phyloP scores from a whole-genome alignment of 1,139 yeast species.

The Saccharomyces pastorianus region DNA sequence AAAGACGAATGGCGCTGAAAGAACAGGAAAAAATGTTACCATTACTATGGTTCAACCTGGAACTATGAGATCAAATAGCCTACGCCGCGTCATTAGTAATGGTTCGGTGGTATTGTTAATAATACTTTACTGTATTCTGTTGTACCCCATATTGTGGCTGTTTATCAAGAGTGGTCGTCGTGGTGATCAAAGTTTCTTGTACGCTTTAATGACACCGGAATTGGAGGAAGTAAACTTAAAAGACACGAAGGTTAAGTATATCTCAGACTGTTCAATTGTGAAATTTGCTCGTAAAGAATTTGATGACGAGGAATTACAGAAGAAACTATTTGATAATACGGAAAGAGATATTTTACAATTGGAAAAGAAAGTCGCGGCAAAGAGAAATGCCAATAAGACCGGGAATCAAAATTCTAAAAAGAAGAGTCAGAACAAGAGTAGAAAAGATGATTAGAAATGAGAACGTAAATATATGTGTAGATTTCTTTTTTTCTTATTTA shows the following conservation, averaged over 20 bases:
- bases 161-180: constrained; percentile 63
- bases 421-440: constrained; percentile 19
- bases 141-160: constrained; percentile 79
- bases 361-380: constrained; percentile 66
- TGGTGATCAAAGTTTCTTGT: constrained; percentile 74
- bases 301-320: constrained; percentile 52
- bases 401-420: constrained; percentile 30
- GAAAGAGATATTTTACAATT: constrained; percentile 46
- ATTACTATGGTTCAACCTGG: constrained; percentile 88
- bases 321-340: constrained; percentile 54
- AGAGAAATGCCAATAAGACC: constrained; percentile 41
- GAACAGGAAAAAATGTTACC: constrained; percentile 65
- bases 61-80: constrained; percentile 76
- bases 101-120: constrained; percentile 69
- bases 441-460: background rate
- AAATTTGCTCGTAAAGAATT: constrained; percentile 57
- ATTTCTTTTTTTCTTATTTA: background rate
- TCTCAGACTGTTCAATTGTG: constrained; percentile 64
- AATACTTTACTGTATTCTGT: constrained; percentile 46
- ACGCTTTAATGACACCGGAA: constrained; percentile 66
- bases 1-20: constrained; percentile 38
- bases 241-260: constrained; percentile 56
- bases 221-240: constrained; percentile 35
- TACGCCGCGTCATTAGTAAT: constrained; percentile 67
- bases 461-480: background rate